phyloP scores from a whole-genome alignment of 2,329 filamentous ascomycete genomes.

The Botryotinia calthae region DNA sequence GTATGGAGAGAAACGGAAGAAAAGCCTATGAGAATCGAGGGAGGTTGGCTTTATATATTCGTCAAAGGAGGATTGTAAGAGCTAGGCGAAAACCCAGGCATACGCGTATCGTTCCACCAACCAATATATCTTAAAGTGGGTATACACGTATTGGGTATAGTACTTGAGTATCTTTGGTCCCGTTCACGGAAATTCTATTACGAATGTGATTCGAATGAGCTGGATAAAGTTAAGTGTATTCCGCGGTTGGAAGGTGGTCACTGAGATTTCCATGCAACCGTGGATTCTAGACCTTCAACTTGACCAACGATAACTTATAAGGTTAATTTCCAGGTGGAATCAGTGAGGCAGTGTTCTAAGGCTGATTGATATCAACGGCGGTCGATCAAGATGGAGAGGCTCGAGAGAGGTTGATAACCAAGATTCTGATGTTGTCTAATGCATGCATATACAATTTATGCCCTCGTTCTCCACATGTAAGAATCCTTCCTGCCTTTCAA shows the following conservation, averaged over 20 bases:
- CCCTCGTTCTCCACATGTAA: background rate
- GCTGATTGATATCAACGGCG: constrained; percentile 1
- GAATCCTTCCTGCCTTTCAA: background rate
- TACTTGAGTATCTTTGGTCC: background rate
- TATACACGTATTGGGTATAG: background rate
- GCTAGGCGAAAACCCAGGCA: background rate
- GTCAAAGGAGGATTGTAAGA: background rate
- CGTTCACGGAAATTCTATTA: background rate
- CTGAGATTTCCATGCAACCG: background rate
- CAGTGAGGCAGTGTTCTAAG: constrained; percentile 6
- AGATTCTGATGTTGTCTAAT: background rate
- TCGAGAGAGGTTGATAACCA: background rate
- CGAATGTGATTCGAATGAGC: background rate
- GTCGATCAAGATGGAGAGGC: background rate
- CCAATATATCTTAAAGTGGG: background rate
- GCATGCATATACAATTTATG: background rate
- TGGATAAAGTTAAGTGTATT: background rate
- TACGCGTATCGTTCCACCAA: background rate
- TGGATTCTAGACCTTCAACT: background rate
- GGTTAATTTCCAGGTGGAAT: background rate
- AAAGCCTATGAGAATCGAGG: constrained; percentile 14
- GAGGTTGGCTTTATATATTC: background rate
- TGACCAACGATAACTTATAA: background rate
- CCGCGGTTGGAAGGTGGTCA: background rate
- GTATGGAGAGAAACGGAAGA: constrained; percentile 38